Evolutionary conservation across 2,329 filamentous ascomycete genomes (phyloP).

Genomic region (Exserohilum turcica): DNA sequence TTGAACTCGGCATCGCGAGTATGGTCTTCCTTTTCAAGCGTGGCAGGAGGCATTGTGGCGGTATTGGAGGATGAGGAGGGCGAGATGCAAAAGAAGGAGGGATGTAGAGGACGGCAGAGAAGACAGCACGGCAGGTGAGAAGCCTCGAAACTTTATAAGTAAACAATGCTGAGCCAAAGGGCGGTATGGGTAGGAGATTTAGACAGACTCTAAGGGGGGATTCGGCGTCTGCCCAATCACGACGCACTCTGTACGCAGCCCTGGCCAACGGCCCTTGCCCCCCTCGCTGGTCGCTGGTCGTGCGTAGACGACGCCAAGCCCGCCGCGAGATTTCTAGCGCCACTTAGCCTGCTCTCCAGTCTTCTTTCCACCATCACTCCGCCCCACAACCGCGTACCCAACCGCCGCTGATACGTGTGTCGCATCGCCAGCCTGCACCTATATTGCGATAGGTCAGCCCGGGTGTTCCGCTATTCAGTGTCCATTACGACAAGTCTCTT

Average conservation of each 20-base stretch:
- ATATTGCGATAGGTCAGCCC: neutral
- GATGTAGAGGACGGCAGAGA: constrained; percentile 6
- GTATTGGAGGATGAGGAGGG: constrained; percentile 3
- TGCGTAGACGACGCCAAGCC: constrained; percentile 16
- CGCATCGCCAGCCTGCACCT: neutral
- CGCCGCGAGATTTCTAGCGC: constrained; percentile 25
- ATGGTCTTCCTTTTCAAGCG: constrained; percentile 82
- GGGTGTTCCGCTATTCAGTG: neutral
- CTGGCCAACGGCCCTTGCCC: constrained; percentile 13
- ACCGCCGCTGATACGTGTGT: constrained; percentile 16
- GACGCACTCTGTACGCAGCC: constrained; percentile 19
- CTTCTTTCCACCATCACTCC: constrained; percentile 9
- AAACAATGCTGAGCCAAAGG: constrained; percentile 28
- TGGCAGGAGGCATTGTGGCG: constrained; percentile 57
- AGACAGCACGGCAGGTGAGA: constrained; percentile 23
- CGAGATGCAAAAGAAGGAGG: constrained; percentile 1
- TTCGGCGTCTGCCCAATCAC: constrained; percentile 20
- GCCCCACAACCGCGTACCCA: constrained; percentile 22
- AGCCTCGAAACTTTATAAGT: constrained; percentile 21
- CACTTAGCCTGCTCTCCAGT: constrained; percentile 12
- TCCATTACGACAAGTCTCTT: neutral
- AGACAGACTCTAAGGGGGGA: constrained; percentile 21
- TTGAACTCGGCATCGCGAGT: constrained; percentile 87
- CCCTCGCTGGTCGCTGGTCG: too few species aligned
- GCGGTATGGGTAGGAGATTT: constrained; percentile 36